Evolutionary conservation across 768 basidiomycete genomes (phyloP).

Genomic region (Tulasnella sp.): DNA sequence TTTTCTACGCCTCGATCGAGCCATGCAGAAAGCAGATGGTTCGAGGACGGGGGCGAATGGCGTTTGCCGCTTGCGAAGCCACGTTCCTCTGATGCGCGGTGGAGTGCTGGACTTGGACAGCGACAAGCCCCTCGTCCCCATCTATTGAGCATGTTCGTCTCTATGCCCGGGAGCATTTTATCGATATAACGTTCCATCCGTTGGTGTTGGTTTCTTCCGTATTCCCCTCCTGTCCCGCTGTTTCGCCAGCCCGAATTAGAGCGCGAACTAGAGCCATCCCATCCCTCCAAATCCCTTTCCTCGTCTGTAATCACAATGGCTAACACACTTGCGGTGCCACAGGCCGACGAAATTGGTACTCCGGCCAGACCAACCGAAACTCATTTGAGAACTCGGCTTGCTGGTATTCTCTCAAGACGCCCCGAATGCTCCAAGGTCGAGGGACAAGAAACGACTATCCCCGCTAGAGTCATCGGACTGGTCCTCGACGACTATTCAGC

Average conservation of each 20-base stretch:
- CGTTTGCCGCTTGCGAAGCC: neutral
- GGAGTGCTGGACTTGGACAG: conserved; percentile 15
- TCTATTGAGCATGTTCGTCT: neutral
- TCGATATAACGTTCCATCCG: neutral
- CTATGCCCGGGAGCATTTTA: conserved; percentile 12
- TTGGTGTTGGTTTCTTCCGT: neutral
- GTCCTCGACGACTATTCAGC: conserved; percentile 26
- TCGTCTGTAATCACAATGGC: neutral
- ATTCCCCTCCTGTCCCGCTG: neutral
- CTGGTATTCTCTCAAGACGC: conserved; percentile 5
- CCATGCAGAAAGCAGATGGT: neutral
- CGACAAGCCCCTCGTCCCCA: conserved; percentile 17
- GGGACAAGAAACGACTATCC: conserved; percentile 15
- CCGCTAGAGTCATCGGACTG: neutral
- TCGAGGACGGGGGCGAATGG: neutral
- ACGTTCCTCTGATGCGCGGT: conserved; percentile 16
- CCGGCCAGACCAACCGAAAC: conserved; percentile 3
- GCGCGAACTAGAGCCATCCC: neutral
- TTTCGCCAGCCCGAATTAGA: neutral
- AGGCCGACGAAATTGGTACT: neutral
- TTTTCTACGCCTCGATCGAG: conserved; percentile 4
- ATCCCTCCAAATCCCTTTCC: neutral
- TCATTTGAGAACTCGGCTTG: conserved; percentile 2
- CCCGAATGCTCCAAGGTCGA: conserved; percentile 12
- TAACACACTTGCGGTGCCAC: neutral